Evolutionary conservation across 352 stramenopile genomes (phyloP).

Genomic region (Globisporangium canariense): DNA sequence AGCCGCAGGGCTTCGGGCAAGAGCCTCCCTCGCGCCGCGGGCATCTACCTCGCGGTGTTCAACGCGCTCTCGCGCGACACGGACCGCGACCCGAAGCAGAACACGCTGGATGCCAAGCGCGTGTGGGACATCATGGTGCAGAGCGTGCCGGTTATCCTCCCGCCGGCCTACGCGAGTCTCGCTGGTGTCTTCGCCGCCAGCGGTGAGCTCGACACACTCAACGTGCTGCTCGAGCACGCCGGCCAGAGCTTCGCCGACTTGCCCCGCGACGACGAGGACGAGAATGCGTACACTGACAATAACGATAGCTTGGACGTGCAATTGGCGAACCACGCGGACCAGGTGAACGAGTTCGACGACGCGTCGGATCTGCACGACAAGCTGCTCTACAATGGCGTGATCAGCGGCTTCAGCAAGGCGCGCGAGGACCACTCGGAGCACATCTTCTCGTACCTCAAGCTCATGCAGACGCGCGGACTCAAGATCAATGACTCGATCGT

Average conservation of each 20-base stretch:
- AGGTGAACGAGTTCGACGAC: conserved; percentile 26
- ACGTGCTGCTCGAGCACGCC: conserved; percentile 59
- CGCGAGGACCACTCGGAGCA: conserved; percentile 62
- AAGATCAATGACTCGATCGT: conserved; percentile 75
- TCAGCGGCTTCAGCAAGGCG: conserved; percentile 78
- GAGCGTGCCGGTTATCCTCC: conserved; percentile 59
- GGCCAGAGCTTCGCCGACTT: conserved; percentile 33
- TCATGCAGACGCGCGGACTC: conserved; percentile 47
- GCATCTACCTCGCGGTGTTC: conserved; percentile 75
- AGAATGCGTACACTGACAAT: conserved; percentile 21
- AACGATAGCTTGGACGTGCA: conserved; percentile 24
- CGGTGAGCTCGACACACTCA: conserved; percentile 64
- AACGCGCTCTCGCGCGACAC: conserved; percentile 78
- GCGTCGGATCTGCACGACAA: conserved; percentile 36
- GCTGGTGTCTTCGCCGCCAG: conserved; percentile 76
- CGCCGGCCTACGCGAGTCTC: conserved; percentile 79
- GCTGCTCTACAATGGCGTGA: conserved; percentile 75
- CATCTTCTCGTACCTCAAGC: conserved; percentile 55
- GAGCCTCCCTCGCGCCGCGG: conserved; percentile 35
- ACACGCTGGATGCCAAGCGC: conserved; percentile 67
- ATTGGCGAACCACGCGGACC: conserved; percentile 14
- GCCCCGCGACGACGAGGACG: conserved; percentile 21
- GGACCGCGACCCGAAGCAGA: conserved; percentile 54
- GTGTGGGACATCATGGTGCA: conserved; percentile 73
- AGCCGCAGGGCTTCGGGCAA: conserved; percentile 27